Evolutionary conservation across 257 asterid genomes (phyloP).

Genomic region (Solanum lycopersicoides): DNA sequence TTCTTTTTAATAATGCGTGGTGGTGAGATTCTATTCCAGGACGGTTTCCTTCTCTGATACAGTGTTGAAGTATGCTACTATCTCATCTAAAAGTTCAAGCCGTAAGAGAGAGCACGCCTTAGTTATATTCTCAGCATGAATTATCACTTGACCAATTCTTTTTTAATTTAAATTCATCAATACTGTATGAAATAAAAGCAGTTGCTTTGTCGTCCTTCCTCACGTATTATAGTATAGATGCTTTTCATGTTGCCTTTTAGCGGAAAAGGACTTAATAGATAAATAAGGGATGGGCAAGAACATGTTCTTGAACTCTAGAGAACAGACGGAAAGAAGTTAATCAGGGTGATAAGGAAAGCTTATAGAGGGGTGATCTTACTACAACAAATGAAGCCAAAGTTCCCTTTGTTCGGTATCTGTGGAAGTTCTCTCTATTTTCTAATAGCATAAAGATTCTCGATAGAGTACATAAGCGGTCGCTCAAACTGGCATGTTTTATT

Average conservation of each 20-base stretch:
- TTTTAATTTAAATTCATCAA: not conserved
- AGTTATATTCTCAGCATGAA: not conserved
- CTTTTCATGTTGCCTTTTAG: not conserved
- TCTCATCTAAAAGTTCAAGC: not conserved
- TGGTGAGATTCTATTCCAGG: not conserved
- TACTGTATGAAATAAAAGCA: not conserved
- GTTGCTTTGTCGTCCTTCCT: not conserved
- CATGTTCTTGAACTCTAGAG: not conserved
- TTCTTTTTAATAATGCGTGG: not conserved
- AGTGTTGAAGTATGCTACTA: not conserved
- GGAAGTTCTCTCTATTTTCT: not conserved
- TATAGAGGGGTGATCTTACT: not conserved
- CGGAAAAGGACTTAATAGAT: not conserved
- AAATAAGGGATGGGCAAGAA: not conserved
- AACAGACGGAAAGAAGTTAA: not conserved
- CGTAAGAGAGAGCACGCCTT: not conserved
- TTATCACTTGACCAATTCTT: not conserved
- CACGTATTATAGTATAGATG: not conserved
- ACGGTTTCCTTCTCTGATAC: not conserved
- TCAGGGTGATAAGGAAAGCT: not conserved
- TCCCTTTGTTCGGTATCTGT: not conserved
- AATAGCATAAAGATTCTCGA: not conserved
- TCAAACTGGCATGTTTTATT: not conserved
- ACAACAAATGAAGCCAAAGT: not conserved
- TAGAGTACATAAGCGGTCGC: not conserved